Evolutionary conservation across 2,329 filamentous ascomycete species (phyloP).

Genomic region (Shiraia sp.): DNA sequence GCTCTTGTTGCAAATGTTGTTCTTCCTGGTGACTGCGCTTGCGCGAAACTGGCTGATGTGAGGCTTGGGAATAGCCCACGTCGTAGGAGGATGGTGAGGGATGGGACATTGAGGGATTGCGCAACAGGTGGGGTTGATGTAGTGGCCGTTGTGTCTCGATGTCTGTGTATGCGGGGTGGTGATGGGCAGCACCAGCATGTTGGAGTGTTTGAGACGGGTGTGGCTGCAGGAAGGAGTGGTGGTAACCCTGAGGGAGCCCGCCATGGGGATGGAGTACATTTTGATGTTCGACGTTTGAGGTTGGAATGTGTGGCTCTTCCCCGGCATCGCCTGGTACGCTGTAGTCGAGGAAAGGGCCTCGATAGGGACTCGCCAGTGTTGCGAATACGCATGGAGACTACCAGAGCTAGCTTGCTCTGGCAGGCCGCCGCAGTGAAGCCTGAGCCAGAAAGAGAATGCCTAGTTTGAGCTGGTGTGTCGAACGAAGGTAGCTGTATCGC

Average conservation of each 20-base stretch:
- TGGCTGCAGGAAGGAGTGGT: conserved; percentile 44
- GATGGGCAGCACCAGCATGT: conserved; percentile 39
- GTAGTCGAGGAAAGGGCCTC: conserved; percentile 54
- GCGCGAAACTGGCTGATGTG: conserved; percentile 37
- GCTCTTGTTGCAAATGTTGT: conserved; percentile 45
- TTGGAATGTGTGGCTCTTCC: conserved; percentile 46
- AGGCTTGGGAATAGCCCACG: conserved; percentile 37
- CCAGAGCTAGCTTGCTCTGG: conserved; percentile 55
- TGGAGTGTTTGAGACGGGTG: conserved; percentile 44
- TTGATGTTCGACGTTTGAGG: conserved; percentile 48
- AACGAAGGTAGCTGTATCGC: conserved; percentile 44
- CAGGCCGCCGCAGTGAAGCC: conserved; percentile 51
- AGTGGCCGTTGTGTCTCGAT: conserved; percentile 43
- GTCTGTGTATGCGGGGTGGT: conserved; percentile 46
- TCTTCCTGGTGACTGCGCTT: conserved; percentile 51
- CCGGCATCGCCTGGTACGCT: conserved; percentile 49
- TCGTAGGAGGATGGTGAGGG: conserved; percentile 43
- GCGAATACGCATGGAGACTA: conserved; percentile 56
- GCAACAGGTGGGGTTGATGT: conserved; percentile 41
- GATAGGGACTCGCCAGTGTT: conserved; percentile 54
- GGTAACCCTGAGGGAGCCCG: conserved; percentile 39
- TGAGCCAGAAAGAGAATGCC: conserved; percentile 47
- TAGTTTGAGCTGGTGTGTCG: conserved; percentile 41
- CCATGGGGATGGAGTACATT: conserved; percentile 47
- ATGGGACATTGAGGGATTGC: conserved; percentile 43